Percentiles rank a stretch among this genome's conserved stretches.
Evolutionary conservation across 805 yeast genomes (phyloP).

Genomic region (Yarrowia phangngaensis): DNA sequence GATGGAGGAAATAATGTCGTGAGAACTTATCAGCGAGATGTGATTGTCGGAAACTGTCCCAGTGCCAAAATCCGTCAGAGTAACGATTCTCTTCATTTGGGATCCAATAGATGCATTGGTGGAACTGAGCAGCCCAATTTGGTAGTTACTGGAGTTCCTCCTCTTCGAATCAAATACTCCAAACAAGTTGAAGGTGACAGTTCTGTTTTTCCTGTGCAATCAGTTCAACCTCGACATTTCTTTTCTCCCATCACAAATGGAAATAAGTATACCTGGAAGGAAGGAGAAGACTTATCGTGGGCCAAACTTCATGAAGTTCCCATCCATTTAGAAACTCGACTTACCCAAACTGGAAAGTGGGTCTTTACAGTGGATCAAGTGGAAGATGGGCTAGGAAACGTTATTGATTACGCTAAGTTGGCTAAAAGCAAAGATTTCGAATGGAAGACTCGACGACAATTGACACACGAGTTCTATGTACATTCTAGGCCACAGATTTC

Average conservation of each 20-base stretch:
- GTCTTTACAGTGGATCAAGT: conserved; percentile 55
- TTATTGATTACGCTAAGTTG: conserved; percentile 38
- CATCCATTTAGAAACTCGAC: conserved; percentile 45
- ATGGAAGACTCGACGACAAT: conserved; percentile 34
- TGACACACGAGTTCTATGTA: conserved; percentile 47
- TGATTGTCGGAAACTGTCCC: conserved; percentile 76
- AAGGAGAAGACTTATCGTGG: conserved; percentile 36
- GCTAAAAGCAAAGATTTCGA: conserved; percentile 31
- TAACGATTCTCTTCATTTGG: conserved; percentile 37
- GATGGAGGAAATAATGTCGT: conserved; percentile 60
- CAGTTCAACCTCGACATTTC: conserved; percentile 50
- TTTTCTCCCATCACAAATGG: conserved; percentile 36
- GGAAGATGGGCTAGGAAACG: conserved; percentile 65
- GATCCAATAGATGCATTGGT: conserved; percentile 59
- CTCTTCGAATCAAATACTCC: conserved; percentile 56
- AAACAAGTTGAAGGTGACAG: conserved; percentile 42
- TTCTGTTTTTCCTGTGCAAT: conserved; percentile 43
- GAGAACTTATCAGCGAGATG: conserved; percentile 56
- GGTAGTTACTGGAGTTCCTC: conserved; percentile 70
- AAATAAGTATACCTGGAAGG: conserved; percentile 28
- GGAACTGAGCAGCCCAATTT: conserved; percentile 52
- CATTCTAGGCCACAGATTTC: conserved; percentile 56
- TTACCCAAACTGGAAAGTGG: conserved; percentile 50
- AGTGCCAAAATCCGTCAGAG: conserved; percentile 50
- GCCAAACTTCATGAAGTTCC: conserved; percentile 42